Evolutionary conservation across 257 asterid genomes (phyloP).

Genomic region (Primulina tabacum): DNA sequence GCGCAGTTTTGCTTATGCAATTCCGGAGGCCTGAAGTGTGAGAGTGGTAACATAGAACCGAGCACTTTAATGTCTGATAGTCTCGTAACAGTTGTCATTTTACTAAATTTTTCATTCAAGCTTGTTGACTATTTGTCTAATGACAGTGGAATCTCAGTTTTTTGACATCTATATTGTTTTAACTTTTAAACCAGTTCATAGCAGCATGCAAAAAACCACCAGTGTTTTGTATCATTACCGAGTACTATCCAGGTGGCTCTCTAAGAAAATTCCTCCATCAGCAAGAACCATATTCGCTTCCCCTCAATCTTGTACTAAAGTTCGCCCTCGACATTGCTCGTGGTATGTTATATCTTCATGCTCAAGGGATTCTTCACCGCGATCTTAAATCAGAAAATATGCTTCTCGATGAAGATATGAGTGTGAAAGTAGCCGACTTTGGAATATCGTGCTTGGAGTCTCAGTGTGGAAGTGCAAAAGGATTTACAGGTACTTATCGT

Average conservation of each 20-base stretch:
- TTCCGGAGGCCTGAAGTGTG: not conserved
- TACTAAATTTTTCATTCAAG: not conserved
- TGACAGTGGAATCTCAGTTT: not conserved
- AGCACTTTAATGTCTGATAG: not conserved
- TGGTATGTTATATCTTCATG: conserved; percentile 92
- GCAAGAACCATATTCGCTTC: conserved; percentile 84
- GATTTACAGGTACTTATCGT: conserved; percentile 93
- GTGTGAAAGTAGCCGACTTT: conserved; percentile 91
- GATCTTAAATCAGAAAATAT: conserved; percentile 94
- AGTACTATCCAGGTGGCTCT: conserved; percentile 89
- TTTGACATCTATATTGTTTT: conserved; percentile 8
- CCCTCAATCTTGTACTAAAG: conserved; percentile 65
- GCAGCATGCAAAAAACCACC: conserved; percentile 97
- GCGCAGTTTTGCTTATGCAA: not conserved
- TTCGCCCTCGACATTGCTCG: conserved; percentile 81
- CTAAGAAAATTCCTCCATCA: conserved; percentile 88
- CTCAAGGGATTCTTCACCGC: conserved; percentile 85
- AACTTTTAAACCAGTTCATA: conserved; percentile 54
- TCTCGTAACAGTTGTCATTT: not conserved
- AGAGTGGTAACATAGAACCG: no score
- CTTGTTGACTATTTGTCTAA: not conserved
- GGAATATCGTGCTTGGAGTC: conserved; percentile 94
- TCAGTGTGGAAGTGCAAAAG: conserved; percentile 90
- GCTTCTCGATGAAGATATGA: conserved; percentile 78
- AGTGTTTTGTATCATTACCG: conserved; percentile 89